Conservation (phyloP, 148 eudicot genomes). For the Silene latifolia region DNA sequence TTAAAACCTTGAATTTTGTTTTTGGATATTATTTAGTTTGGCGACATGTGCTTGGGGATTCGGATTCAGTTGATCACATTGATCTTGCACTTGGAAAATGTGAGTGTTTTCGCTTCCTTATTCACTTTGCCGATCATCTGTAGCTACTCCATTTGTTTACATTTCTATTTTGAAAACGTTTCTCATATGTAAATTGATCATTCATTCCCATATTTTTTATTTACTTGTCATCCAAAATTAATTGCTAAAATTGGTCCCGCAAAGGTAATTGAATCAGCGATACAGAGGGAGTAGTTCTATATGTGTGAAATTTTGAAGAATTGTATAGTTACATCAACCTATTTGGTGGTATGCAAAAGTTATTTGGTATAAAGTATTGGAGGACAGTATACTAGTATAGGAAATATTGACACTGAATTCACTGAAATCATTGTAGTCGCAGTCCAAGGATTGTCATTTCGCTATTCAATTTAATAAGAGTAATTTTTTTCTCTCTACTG, state of each 20-base stretch:
- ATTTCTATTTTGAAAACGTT: too few species aligned
- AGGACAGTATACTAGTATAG: too few species aligned
- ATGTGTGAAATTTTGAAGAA: background rate
- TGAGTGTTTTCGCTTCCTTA: constrained; percentile 27
- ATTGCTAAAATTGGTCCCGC: background rate
- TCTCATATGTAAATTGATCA: too few species aligned
- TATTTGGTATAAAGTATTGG: too few species aligned
- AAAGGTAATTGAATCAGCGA: background rate
- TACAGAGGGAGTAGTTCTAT: background rate
- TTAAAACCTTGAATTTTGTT: background rate
- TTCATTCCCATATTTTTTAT: too few species aligned
- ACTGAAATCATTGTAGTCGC: background rate
- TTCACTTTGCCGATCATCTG: background rate
- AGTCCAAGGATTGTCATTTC: background rate
- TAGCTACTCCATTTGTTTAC: background rate
- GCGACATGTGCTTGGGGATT: constrained; percentile 86
- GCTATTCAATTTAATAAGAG: background rate
- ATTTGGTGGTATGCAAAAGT: too few species aligned
- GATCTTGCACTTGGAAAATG: constrained; percentile 89
- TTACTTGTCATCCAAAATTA: too few species aligned
- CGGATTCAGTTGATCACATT: constrained; percentile 64
- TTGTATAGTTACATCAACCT: background rate
- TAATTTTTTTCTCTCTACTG: background rate
- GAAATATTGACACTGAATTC: background rate
- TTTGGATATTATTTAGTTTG: constrained; percentile 52